Evolutionary conservation across 495 filamentous ascomycete genomes (phyloP), one percentile per base, ranked within the genome.

Genomic region (Jackrogersella minutella): DNA sequence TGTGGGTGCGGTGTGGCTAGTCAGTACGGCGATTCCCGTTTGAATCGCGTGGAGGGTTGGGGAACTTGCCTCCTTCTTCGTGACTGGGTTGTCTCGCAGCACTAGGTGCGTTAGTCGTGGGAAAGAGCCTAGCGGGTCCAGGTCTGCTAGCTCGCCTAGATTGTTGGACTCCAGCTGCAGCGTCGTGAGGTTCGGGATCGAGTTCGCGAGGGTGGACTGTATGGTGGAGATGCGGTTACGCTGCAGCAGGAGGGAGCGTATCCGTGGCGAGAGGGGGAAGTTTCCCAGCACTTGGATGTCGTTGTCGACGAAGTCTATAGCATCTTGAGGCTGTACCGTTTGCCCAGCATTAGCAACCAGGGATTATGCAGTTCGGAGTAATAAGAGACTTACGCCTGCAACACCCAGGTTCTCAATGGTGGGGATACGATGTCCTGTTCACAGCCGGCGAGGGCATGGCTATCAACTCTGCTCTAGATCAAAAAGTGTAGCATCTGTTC

Each of bases 271-370:
- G 55, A 95, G 86, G n/a, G 95, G 95, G 80, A 99, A 96, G 81
- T 97, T 98, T 55, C 86, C 87, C 52, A 99, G 85, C 31, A 87
- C 79, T 51, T 90, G 87, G 74, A 99, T 92, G 77, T 98, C 93
- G 78, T 99, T 99, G 80, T 99, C 95, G 72, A 96, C 97, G 72
- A 99, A 88, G 78, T 99, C 95, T 80, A 99, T 96, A 46, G 89
- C 86, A 81, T 98, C 95, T 85, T 97, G 93, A 14, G 85, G 84
- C 85, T 88, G 39, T 68, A 7, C 5, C 3, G 9, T 36, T 5
- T 0, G 8, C 0, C 5, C 13, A 3, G 11, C 0, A 3, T 66
- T 24, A 66, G 46, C 22, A 24, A 40, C 7, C 22, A 24, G 37
- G 33, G 13, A 47, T 3, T 19, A 22, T n/a, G 26, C n/a, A 47